Conservation (phyloP, 2,329 filamentous ascomycete genomes). For the Malbranchea cinnamomea region DNA sequence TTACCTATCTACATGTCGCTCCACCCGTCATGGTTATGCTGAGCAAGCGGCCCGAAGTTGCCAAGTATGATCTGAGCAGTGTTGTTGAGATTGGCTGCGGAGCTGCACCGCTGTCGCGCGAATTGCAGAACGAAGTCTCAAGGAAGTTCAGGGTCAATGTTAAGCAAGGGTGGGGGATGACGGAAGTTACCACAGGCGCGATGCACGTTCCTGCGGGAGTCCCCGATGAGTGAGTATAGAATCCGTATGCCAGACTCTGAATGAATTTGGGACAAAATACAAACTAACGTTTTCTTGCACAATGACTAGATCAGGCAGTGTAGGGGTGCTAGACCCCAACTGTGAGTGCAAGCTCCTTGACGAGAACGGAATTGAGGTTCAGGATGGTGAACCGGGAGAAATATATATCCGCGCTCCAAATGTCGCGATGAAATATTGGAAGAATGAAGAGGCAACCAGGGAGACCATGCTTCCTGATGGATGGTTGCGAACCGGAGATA, state of each 20-base stretch:
- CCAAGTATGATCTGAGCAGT: conserved; percentile 64
- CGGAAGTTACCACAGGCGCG: conserved; percentile 34
- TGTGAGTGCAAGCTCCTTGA: conserved; percentile 39
- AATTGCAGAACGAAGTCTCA: conserved; percentile 64
- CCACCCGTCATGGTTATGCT: conserved; percentile 70
- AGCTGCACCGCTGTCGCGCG: conserved; percentile 66
- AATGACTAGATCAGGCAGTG: conserved; percentile 23
- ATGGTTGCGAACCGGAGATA: conserved; percentile 80
- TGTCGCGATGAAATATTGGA: conserved; percentile 46
- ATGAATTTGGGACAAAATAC: background rate
- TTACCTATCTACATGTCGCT: conserved; percentile 68
- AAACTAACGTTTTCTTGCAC: background rate
- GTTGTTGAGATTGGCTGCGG: conserved; percentile 74
- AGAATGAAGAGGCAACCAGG: conserved; percentile 42
- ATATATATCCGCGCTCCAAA: conserved; percentile 51
- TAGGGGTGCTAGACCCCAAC: conserved; percentile 41
- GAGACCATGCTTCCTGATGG: conserved; percentile 49
- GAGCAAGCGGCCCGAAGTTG: conserved; percentile 61
- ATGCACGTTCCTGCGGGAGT: conserved; percentile 28
- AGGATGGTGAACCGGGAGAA: conserved; percentile 45
- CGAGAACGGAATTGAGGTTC: conserved; percentile 37
- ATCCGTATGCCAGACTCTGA: background rate
- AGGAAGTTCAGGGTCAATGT: conserved; percentile 53
- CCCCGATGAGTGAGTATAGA: conserved; percentile 18
- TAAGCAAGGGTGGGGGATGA: conserved; percentile 88